Conservation (phyloP, 1,284 basidiomycete species). For the Cryptococcus neoformans region DNA sequence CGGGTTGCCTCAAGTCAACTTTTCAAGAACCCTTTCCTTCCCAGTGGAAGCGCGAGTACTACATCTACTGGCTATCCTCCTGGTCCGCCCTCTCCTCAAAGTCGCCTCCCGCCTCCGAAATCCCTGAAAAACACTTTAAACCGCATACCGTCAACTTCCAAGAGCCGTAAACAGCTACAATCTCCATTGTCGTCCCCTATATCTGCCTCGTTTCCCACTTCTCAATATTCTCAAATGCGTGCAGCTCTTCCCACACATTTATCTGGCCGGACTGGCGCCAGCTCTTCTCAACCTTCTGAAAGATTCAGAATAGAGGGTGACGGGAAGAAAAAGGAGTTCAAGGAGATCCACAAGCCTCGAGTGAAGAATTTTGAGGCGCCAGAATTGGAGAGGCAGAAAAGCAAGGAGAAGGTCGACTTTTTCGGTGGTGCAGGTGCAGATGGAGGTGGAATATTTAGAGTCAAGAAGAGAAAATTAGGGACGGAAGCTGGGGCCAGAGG, state of each 20-base stretch:
- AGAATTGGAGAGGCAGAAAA: conserved; percentile 5
- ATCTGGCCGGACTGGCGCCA: not conserved
- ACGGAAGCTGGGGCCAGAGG: not conserved
- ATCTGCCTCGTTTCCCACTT: conserved; percentile 19
- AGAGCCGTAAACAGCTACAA: not conserved
- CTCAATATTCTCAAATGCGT: conserved; percentile 4
- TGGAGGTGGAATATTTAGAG: not conserved
- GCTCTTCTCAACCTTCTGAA: not conserved
- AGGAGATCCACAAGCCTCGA: conserved; percentile 11
- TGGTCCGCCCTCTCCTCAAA: not conserved
- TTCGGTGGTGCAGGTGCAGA: conserved; percentile 5
- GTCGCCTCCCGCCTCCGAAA: not conserved
- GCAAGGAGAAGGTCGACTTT: conserved; percentile 10
- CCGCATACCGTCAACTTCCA: not conserved
- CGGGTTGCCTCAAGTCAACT: conserved; percentile 4
- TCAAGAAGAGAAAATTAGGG: not conserved
- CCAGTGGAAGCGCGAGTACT: not conserved
- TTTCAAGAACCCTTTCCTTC: conserved; percentile 24
- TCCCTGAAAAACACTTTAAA: not conserved
- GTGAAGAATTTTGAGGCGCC: conserved; percentile 18
- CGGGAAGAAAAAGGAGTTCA: conserved; percentile 7
- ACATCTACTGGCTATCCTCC: not conserved
- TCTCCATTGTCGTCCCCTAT: conserved; percentile 9
- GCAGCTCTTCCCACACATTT: conserved; percentile 16
- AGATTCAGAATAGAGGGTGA: conserved; percentile 10